A percentile compares a stretch with the other conserved stretches of the same genome.
phyloP scores from a whole-genome alignment of 139 green algal genomes.

The Micromonas commoda region DNA sequence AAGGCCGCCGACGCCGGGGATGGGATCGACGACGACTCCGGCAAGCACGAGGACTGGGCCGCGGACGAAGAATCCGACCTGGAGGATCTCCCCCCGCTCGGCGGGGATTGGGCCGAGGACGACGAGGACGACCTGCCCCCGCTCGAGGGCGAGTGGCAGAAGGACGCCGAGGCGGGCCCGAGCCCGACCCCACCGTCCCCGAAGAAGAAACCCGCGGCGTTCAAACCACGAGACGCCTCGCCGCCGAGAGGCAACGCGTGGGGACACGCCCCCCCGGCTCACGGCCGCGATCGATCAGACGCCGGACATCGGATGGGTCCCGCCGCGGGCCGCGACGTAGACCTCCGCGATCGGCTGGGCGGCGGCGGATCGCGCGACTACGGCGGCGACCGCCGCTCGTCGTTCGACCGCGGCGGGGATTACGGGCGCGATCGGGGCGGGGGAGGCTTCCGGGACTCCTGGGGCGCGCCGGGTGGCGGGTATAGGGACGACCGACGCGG shows the following conservation, averaged over 20 bases:
- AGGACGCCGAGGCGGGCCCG: not conserved
- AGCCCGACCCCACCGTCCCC: not conserved
- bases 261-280: too few relatives aligned
- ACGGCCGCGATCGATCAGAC: not conserved
- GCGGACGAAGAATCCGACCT: not conserved
- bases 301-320: not conserved
- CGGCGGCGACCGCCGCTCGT: too few relatives aligned
- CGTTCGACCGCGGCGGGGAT: not conserved
- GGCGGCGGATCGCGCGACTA: too few relatives aligned
- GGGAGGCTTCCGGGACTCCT: not conserved
- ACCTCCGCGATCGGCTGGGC: too few relatives aligned
- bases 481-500: not conserved
- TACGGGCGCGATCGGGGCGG: too few relatives aligned
- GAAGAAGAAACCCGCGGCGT: not conserved
- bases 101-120: not conserved
- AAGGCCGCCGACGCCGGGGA: too few relatives aligned
- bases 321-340: too few relatives aligned
- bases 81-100: not conserved
- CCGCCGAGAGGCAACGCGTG: too few relatives aligned
- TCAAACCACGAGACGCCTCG: too few relatives aligned
- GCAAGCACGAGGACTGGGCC: not conserved
- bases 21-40: too few relatives aligned
- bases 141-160: too few relatives aligned
- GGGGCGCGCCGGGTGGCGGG: too few relatives aligned
- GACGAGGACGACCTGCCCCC: not conserved